phyloP scores from a whole-genome alignment of 2,329 filamentous ascomycete genomes.

The Anthostomella pinea region DNA sequence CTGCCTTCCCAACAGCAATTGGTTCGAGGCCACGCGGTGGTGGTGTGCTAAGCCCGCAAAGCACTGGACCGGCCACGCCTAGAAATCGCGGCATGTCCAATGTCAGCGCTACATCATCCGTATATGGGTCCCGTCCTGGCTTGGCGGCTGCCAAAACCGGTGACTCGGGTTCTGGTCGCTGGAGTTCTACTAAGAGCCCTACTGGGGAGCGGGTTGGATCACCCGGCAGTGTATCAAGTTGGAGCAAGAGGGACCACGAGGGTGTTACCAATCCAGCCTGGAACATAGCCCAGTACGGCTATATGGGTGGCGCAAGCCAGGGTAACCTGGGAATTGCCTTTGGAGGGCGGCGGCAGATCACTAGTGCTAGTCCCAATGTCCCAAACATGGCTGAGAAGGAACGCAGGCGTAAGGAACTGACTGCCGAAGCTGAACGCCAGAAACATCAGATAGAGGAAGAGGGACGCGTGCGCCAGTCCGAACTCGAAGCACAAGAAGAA shows the following conservation, averaged over 20 bases:
- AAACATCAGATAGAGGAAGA: conserved; percentile 53
- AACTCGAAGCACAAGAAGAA: conserved; percentile 58
- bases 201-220: conserved; percentile 50
- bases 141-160: conserved; percentile 51
- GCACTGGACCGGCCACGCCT: conserved; percentile 56
- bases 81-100: conserved; percentile 49
- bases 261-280: conserved; percentile 81
- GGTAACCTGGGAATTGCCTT: conserved; percentile 93
- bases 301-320: conserved; percentile 96
- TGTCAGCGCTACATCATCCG: conserved; percentile 57
- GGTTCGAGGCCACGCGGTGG: conserved; percentile 63
- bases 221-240: conserved; percentile 72
- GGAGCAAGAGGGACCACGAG: conserved; percentile 85
- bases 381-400: conserved; percentile 85
- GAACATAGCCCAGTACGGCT: conserved; percentile 98
- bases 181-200: conserved; percentile 63
- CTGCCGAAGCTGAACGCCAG: conserved; percentile 59
- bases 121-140: conserved; percentile 40
- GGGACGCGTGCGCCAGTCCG: conserved; percentile 43
- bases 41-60: conserved; percentile 62
- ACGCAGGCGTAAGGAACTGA: conserved; percentile 55
- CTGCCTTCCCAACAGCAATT: conserved; percentile 70
- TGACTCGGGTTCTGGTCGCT: conserved; percentile 52
- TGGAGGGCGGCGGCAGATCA: conserved; percentile 89
- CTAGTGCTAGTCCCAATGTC: conserved; percentile 73